A percentile compares a stretch with the other conserved stretches of the same genome.
phyloP scores from a whole-genome alignment of 257 asterid species.

The Solanum chmielewskii region DNA sequence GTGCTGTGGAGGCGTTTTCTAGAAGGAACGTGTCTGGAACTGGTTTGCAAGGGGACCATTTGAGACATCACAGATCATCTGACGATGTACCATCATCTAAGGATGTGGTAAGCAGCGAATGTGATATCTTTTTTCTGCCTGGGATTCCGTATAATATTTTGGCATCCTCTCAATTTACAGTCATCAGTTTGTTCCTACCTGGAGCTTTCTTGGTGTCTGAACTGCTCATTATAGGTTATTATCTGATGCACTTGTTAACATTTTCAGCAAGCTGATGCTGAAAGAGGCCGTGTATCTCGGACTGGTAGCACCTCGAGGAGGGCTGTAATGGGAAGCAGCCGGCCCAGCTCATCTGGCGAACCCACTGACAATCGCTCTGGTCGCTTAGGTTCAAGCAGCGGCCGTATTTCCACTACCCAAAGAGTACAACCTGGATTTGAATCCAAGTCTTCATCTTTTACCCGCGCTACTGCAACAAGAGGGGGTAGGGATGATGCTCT shows the following conservation, averaged over 20 bases:
- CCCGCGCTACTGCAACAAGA: conserved; percentile 47
- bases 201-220: neutral
- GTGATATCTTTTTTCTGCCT: neutral
- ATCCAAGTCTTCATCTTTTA: conserved; percentile 54
- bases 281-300: conserved; percentile 48
- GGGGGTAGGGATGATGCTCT: conserved; percentile 65
- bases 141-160: neutral
- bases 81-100: conserved; percentile 53
- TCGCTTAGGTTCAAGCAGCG: conserved; percentile 45
- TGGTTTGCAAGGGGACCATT: conserved; percentile 50
- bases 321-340: conserved; percentile 47
- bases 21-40: conserved; percentile 42
- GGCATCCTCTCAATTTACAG: neutral
- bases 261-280: conserved; percentile 50
- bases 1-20: conserved; percentile 50
- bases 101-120: conserved; percentile 40
- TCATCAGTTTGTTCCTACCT: neutral
- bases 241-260: neutral
- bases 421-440: conserved; percentile 56
- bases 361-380: conserved; percentile 39
- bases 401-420: conserved; percentile 40
- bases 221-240: neutral
- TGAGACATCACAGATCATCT: conserved; percentile 47
- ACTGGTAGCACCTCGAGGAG: conserved; percentile 55
- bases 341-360: conserved; percentile 73